Percentiles rank a stretch among this genome's conserved stretches.
Conservation (phyloP, 2,329 filamentous ascomycete species). For the Didymella arachidicola region DNA sequence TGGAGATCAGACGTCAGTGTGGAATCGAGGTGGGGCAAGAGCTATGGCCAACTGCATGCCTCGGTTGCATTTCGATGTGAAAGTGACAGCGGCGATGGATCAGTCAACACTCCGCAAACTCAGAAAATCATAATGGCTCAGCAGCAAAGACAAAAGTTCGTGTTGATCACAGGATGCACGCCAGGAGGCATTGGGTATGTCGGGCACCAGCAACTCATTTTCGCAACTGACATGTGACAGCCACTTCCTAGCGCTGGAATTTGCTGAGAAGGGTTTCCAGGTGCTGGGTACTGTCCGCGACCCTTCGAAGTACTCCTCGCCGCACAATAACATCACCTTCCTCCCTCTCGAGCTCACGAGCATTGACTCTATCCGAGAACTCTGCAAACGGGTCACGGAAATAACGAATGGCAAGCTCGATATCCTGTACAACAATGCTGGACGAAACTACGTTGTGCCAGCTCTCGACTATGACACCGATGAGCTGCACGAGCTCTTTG, state of each 20-base stretch:
- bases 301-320: constrained; percentile 57
- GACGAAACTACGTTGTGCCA: constrained; percentile 64
- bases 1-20: constrained; percentile 15
- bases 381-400: constrained; percentile 57
- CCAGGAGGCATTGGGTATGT: constrained; percentile 63
- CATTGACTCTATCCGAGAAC: constrained; percentile 57
- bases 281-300: constrained; percentile 67
- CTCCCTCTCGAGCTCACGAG: constrained; percentile 63
- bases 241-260: constrained; percentile 65
- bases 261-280: constrained; percentile 59
- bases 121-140: constrained; percentile 23
- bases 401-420: constrained; percentile 61
- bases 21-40: constrained; percentile 5
- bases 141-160: constrained; percentile 36
- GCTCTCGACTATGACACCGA: constrained; percentile 61
- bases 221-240: constrained; percentile 8
- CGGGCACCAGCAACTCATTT: neutral
- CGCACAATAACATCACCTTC: constrained; percentile 61
- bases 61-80: neutral
- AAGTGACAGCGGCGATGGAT: neutral
- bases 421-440: constrained; percentile 67
- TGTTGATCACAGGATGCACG: constrained; percentile 55
- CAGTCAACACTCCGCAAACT: neutral
- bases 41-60: constrained; percentile 12
- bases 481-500: constrained; percentile 44